Percentiles rank a stretch among this genome's conserved stretches.
Evolutionary conservation across 2,329 filamentous ascomycete species (phyloP).

Genomic region (Cryphonectria japonica): DNA sequence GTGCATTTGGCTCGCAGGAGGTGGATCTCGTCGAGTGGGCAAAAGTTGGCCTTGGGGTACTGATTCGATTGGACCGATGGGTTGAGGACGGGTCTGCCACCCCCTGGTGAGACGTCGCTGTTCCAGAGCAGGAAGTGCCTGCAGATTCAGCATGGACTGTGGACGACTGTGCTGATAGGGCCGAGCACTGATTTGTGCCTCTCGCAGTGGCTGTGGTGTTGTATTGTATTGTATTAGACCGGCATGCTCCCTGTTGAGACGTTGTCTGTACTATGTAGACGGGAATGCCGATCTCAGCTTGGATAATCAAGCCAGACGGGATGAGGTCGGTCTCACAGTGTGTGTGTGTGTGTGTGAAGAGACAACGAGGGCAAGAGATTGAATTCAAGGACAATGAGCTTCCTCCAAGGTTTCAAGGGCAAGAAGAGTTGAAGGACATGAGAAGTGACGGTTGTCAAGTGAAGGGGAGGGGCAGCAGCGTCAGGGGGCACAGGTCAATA

Average conservation of each 20-base stretch:
- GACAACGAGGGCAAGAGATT: too few species aligned
- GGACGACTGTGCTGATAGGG: conserved; percentile 18
- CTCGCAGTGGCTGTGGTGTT: conserved; percentile 11
- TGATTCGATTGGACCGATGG: conserved; percentile 21
- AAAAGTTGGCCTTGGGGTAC: conserved; percentile 11
- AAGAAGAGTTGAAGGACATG: neutral
- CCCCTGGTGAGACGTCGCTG: conserved; percentile 23
- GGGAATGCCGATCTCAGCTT: neutral
- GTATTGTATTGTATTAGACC: conserved; percentile 19
- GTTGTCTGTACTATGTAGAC: neutral
- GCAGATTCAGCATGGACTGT: neutral
- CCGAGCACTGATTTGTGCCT: neutral
- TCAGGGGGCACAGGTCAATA: conserved; percentile 1
- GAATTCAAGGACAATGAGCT: too few species aligned
- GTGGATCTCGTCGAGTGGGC: neutral
- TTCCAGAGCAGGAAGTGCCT: conserved; percentile 15
- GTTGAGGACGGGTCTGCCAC: conserved; percentile 21
- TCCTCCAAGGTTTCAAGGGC: neutral
- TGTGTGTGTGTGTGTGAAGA: too few species aligned
- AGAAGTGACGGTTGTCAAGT: neutral
- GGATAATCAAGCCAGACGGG: neutral
- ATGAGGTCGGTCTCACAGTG: neutral
- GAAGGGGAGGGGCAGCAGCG: neutral
- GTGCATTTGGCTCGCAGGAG: conserved; percentile 9
- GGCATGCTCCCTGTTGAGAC: conserved; percentile 18